phyloP scores from a whole-genome alignment of 306 rosid genomes.

The Inga oerstediana region DNA sequence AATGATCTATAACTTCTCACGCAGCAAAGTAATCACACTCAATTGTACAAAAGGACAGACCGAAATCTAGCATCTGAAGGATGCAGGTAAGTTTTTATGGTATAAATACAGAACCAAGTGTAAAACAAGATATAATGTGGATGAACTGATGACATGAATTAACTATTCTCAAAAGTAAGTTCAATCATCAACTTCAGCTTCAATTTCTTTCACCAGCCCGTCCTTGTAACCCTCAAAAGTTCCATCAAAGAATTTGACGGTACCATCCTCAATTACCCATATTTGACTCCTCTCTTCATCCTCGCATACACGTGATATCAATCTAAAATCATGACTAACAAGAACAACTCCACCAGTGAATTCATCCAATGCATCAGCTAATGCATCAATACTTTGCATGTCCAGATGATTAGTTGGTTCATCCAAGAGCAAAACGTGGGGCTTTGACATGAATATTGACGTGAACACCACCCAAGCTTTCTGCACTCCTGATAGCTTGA shows the following conservation, averaged over 20 bases:
- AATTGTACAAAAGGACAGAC: not conserved
- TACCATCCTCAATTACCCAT: constrained; percentile 85
- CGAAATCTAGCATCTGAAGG: constrained; percentile 26
- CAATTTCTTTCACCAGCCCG: constrained; percentile 53
- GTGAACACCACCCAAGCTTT: constrained; percentile 63
- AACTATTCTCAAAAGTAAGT: constrained; percentile 18
- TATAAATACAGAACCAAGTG: not conserved
- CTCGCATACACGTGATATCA: constrained; percentile 61
- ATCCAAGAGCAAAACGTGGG: constrained; percentile 64
- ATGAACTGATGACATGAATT: not conserved
- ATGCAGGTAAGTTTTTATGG: not conserved
- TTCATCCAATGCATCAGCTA: constrained; percentile 63
- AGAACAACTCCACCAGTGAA: constrained; percentile 62
- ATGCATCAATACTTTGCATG: constrained; percentile 69
- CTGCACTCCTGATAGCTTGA: constrained; percentile 62
- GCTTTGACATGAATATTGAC: constrained; percentile 64
- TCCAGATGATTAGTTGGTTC: constrained; percentile 68
- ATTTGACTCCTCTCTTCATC: constrained; percentile 72
- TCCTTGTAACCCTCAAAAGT: constrained; percentile 67
- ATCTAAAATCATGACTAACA: constrained; percentile 63
- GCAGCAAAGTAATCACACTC: constrained; percentile 36
- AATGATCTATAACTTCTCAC: not conserved
- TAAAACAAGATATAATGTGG: not conserved
- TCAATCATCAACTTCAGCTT: constrained; percentile 67
- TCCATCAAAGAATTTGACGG: constrained; percentile 43